Evolutionary conservation across 805 yeast species (phyloP).

Genomic region (Saccharomycopsis sp.): DNA sequence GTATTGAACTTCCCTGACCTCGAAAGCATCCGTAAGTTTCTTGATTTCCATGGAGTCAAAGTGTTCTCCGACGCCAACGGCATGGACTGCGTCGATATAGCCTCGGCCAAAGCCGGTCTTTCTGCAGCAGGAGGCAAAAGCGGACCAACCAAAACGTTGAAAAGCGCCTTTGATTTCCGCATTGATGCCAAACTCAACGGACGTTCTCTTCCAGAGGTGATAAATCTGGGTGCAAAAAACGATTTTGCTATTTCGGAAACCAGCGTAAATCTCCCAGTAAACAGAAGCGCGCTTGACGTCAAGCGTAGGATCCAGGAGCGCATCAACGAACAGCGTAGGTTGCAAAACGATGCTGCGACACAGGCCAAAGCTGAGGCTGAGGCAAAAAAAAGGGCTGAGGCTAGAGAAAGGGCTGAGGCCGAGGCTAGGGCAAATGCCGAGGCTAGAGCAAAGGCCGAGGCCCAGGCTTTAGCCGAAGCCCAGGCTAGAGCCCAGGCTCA

Average conservation of each 20-base stretch:
- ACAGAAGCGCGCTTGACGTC: not conserved
- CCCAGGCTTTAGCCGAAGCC: not conserved
- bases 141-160: slow-evolving; percentile 31
- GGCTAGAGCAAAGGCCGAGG: not conserved
- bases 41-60: slow-evolving; percentile 56
- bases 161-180: slow-evolving; percentile 39
- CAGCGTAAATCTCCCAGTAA: not conserved
- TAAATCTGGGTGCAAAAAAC: slow-evolving; percentile 33
- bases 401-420: not conserved
- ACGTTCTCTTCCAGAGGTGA: slow-evolving; percentile 29
- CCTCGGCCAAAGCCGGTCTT: slow-evolving; percentile 32
- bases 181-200: slow-evolving; percentile 36
- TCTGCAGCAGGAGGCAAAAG: slow-evolving; percentile 24
- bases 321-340: not conserved
- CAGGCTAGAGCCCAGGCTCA: not conserved
- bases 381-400: not conserved
- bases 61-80: slow-evolving; percentile 30
- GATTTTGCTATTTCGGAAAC: slow-evolving; percentile 20
- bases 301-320: not conserved
- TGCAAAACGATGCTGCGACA: too few species aligned
- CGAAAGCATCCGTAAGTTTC: slow-evolving; percentile 48
- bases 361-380: not conserved
- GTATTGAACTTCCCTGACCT: slow-evolving; percentile 63
- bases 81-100: slow-evolving; percentile 34
- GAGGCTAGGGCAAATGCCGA: not conserved